A percentile compares a stretch with the other conserved stretches of the same genome.
Conservation (phyloP, 2,329 filamentous ascomycete genomes). For the Proliferodiscus dingleyae region DNA sequence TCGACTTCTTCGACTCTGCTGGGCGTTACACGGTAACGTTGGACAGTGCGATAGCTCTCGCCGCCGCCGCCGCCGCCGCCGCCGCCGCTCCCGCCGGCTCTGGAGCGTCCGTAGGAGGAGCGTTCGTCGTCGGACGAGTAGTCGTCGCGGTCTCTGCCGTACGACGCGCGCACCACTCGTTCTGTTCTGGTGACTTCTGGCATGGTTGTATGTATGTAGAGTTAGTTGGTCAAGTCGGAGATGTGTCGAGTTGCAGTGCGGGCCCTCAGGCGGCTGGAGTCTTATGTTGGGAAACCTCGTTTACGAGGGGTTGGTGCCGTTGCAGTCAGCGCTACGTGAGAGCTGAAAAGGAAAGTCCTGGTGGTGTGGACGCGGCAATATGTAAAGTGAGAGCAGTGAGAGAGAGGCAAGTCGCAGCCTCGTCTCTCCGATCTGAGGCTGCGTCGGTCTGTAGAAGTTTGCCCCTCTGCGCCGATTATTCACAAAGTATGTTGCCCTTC, state of each 20-base stretch:
- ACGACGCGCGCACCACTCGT: constrained; percentile 17
- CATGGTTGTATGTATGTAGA: too few species aligned
- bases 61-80: background rate
- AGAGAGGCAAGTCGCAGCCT: too few species aligned
- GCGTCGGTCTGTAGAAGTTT: too few species aligned
- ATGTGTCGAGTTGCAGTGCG: background rate
- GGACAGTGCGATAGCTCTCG: constrained; percentile 25
- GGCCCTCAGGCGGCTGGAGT: background rate
- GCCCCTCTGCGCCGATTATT: too few species aligned
- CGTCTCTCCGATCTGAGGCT: too few species aligned
- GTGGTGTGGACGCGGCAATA: background rate
- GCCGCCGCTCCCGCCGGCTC: constrained; percentile 3
- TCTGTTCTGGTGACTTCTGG: constrained; percentile 22
- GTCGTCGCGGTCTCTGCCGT: constrained; percentile 25
- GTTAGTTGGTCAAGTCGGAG: background rate
- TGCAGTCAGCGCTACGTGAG: background rate
- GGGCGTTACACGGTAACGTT: constrained; percentile 30
- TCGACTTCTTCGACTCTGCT: constrained; percentile 27
- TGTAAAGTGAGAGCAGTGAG: too few species aligned
- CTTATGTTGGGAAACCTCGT: background rate
- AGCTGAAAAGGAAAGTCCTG: constrained; percentile 1
- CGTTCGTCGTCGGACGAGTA: constrained; percentile 31
- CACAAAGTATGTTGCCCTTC: too few species aligned
- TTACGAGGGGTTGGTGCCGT: background rate
- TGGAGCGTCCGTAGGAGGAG: constrained; percentile 20